These are phyloP conservation scores for Colletotrichum filicis DNA, from an alignment of 2,329 filamentous ascomycete species.

Conservation along the genomic window DNA sequence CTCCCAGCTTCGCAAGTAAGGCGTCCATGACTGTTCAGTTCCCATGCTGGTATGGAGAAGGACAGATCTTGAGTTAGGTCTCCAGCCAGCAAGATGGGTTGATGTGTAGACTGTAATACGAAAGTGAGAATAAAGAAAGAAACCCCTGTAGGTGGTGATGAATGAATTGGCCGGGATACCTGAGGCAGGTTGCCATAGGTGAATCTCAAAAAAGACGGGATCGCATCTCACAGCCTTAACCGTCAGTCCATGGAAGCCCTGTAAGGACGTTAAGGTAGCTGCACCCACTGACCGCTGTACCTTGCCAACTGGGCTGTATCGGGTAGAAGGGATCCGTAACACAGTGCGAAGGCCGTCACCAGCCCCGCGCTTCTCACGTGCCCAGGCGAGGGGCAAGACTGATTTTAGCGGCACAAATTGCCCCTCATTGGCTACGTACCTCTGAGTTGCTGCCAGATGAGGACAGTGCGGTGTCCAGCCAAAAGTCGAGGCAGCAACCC, in stretches of 20 bases:
- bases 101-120: background rate
- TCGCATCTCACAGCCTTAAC: conserved; percentile 5
- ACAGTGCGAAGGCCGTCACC: background rate
- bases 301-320: conserved; percentile 10
- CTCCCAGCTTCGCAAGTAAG: conserved; percentile 62
- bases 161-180: conserved; percentile 14
- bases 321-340: conserved; percentile 8
- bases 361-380: conserved; percentile 12
- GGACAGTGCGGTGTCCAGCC: conserved; percentile 18
- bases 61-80: background rate
- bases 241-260: conserved; percentile 12
- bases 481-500: conserved; percentile 15
- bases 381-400: background rate
- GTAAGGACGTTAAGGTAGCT: background rate
- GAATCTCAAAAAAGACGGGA: background rate
- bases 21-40: conserved; percentile 72
- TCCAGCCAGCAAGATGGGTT: background rate
- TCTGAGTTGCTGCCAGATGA: background rate
- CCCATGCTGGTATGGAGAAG: conserved; percentile 19
- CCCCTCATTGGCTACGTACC: conserved; percentile 19
- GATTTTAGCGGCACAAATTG: background rate
- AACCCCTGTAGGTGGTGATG: background rate
- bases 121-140: background rate
- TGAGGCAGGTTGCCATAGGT: conserved; percentile 27
- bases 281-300: background rate